Percentiles rank a stretch among this genome's conserved stretches.
Conservation (phyloP, 495 filamentous ascomycete genomes). For the Trichoderma parareesei region DNA sequence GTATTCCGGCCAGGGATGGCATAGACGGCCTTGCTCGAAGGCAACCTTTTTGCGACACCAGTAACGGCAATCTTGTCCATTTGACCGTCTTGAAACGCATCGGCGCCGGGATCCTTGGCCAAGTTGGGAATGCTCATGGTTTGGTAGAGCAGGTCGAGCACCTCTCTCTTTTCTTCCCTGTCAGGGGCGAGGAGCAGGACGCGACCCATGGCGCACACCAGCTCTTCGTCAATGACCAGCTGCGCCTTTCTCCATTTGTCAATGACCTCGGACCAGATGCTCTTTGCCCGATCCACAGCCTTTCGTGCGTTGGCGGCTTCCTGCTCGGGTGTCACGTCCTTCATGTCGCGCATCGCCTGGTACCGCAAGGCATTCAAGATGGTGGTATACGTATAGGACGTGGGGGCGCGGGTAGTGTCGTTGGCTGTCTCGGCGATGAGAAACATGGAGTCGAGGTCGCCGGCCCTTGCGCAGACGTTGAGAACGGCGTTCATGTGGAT, state of each 20-base stretch:
- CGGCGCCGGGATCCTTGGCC: not conserved
- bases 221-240: constrained; percentile 59
- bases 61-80: constrained; percentile 6
- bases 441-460: constrained; percentile 69
- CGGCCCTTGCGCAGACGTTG: constrained; percentile 61
- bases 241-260: constrained; percentile 61
- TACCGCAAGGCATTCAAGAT: constrained; percentile 63
- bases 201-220: constrained; percentile 70
- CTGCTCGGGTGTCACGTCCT: constrained; percentile 17
- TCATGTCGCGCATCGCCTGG: constrained; percentile 14
- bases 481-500: constrained; percentile 84
- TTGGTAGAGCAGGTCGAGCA: constrained; percentile 66
- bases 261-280: constrained; percentile 74
- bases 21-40: constrained; percentile 19
- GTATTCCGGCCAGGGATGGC: constrained; percentile 56
- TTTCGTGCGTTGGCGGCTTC: constrained; percentile 26
- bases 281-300: constrained; percentile 46
- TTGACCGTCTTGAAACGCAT: constrained; percentile 11
- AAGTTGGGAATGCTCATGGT: constrained; percentile 59
- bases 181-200: constrained; percentile 53
- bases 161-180: constrained; percentile 50
- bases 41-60: constrained; percentile 2
- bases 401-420: constrained; percentile 50
- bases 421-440: constrained; percentile 59
- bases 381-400: constrained; percentile 66